These are phyloP conservation scores for Boletus reticuloceps DNA, from an alignment of 768 basidiomycete genomes.

Conservation along the genomic window DNA sequence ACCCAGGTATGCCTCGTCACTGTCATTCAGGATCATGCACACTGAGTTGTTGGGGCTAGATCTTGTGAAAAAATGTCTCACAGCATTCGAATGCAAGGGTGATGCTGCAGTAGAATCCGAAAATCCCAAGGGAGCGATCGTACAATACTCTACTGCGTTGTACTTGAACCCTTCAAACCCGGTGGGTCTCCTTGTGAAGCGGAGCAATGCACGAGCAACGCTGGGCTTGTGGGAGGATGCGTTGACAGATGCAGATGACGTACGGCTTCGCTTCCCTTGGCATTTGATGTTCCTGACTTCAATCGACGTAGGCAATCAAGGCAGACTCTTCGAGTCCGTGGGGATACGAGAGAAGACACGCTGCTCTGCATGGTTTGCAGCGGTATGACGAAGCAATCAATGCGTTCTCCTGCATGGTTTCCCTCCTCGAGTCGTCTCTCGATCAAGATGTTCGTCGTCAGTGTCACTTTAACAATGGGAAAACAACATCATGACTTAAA, in stretches of 20 bases:
- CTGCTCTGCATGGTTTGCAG: background rate
- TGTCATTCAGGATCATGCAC: too few species aligned
- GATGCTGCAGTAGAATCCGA: too few species aligned
- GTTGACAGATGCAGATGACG: slow-evolving; percentile 13
- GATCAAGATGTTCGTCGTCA: background rate
- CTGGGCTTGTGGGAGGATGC: slow-evolving; percentile 6
- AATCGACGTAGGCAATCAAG: background rate
- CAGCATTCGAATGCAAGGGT: too few species aligned
- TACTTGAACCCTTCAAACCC: too few species aligned
- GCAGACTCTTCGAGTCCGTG: background rate
- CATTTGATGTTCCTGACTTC: background rate
- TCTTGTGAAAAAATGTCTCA: too few species aligned
- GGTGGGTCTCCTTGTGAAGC: too few species aligned
- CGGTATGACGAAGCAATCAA: background rate
- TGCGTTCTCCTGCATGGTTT: background rate
- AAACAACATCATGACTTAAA: background rate
- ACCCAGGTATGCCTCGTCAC: too few species aligned
- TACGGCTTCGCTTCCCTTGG: background rate
- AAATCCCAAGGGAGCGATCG: too few species aligned
- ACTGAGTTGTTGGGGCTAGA: too few species aligned
- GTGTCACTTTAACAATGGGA: background rate
- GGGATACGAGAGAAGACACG: slow-evolving; percentile 4
- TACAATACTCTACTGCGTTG: too few species aligned
- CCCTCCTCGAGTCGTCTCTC: background rate
- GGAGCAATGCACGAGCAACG: too few species aligned